phyloP scores from a whole-genome alignment of 2,329 filamentous ascomycete species.

The Talaromyces sp. region DNA sequence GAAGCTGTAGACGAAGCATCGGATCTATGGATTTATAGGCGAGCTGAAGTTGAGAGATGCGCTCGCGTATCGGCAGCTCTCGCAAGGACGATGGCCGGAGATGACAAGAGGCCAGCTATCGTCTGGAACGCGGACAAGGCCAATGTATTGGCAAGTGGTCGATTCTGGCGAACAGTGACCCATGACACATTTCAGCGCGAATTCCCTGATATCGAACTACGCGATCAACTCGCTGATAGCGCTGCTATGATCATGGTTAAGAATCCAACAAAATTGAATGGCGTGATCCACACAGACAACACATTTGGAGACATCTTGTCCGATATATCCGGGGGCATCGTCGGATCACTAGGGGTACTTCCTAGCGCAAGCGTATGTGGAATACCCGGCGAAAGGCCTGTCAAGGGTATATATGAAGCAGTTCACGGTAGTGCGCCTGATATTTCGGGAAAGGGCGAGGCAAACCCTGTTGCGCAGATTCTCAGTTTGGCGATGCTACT shows the following conservation, averaged over 20 bases:
- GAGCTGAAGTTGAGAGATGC: constrained; percentile 47
- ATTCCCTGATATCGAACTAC: constrained; percentile 72
- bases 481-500: constrained; percentile 87
- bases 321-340: constrained; percentile 81
- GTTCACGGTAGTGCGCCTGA: constrained; percentile 89
- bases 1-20: constrained; percentile 45
- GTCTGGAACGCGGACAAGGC: constrained; percentile 54
- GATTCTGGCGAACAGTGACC: constrained; percentile 50
- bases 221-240: constrained; percentile 79
- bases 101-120: constrained; percentile 51
- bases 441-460: constrained; percentile 78
- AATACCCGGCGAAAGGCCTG: constrained; percentile 51
- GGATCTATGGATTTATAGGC: constrained; percentile 49
- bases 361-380: constrained; percentile 75
- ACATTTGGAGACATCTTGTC: constrained; percentile 84
- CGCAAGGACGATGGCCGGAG: constrained; percentile 48
- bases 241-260: constrained; percentile 87
- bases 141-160: constrained; percentile 51
- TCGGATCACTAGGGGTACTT: constrained; percentile 76
- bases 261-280: constrained; percentile 74
- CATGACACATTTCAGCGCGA: constrained; percentile 72
- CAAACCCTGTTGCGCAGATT: constrained; percentile 81
- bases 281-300: constrained; percentile 78
- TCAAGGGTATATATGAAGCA: constrained; percentile 84
- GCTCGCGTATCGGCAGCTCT: constrained; percentile 48